These are phyloP conservation scores for Rubia peregrina DNA, from an alignment of 305 asterid genomes.

Conservation along the genomic window DNA sequence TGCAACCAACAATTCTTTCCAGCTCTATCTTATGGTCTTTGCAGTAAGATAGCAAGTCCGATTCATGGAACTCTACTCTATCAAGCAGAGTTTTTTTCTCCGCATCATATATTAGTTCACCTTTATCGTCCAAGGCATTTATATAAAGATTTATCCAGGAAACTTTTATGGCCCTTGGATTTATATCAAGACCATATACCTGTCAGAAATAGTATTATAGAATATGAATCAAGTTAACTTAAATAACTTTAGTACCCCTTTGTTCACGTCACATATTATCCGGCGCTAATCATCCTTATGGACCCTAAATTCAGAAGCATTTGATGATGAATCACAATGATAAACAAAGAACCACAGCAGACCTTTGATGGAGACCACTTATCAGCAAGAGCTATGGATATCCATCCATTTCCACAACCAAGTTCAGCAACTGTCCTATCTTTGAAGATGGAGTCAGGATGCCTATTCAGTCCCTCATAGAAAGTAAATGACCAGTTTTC, in stretches of 20 bases:
- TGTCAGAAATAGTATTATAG: conserved; percentile 29
- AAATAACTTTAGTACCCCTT: conserved; percentile 8
- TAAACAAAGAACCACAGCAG: conserved; percentile 12
- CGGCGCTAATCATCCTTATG: neutral
- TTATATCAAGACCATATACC: conserved; percentile 99
- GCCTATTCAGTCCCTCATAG: conserved; percentile 94
- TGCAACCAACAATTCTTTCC: conserved; percentile 97
- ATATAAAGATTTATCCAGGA: conserved; percentile 96
- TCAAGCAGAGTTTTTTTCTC: conserved; percentile 86
- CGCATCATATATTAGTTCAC: conserved; percentile 73
- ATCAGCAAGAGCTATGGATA: conserved; percentile 96
- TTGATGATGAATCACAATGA: neutral
- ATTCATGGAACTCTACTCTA: conserved; percentile 90
- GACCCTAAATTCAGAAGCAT: neutral
- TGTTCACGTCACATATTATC: neutral
- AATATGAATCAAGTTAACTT: conserved; percentile 16
- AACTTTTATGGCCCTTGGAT: conserved; percentile 93
- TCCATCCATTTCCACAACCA: conserved; percentile 99
- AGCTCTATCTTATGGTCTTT: conserved; percentile 79
- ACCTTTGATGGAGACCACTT: conserved; percentile 93
- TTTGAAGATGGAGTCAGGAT: conserved; percentile 85
- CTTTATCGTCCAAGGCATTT: conserved; percentile 89
- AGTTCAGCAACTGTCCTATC: conserved; percentile 91
- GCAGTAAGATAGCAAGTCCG: conserved; percentile 93
- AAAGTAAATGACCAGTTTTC: conserved; percentile 99